phyloP scores from a whole-genome alignment of 345 rosid species.

The Clarkia xantiana region DNA sequence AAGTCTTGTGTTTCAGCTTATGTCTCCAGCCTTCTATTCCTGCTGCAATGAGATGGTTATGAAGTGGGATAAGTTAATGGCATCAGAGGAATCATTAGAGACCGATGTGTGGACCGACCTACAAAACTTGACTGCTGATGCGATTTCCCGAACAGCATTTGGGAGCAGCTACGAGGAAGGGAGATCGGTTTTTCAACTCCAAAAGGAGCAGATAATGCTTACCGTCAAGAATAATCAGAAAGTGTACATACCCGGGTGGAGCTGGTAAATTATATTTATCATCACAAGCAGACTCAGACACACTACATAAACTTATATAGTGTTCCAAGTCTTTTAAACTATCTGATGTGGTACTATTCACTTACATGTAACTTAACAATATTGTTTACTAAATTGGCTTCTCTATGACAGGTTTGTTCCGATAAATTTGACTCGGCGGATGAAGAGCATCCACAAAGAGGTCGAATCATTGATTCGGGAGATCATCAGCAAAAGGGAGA shows the following conservation, averaged over 20 bases:
- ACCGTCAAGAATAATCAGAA: background rate
- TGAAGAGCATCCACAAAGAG: slow-evolving; percentile 11
- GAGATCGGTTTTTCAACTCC: slow-evolving; percentile 8
- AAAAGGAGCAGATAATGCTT: slow-evolving; percentile 4
- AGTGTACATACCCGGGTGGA: slow-evolving; percentile 15
- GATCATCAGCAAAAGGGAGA: slow-evolving; percentile 14
- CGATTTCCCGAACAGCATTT: slow-evolving; percentile 24
- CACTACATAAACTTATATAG: background rate
- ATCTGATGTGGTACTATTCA: too few relatives aligned
- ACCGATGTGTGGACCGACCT: slow-evolving; percentile 19
- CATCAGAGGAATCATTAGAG: slow-evolving; percentile 6
- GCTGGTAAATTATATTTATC: slow-evolving; percentile 5
- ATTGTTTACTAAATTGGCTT: too few relatives aligned
- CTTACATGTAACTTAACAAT: too few relatives aligned
- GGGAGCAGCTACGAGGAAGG: slow-evolving; percentile 17
- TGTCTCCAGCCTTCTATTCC: slow-evolving; percentile 9
- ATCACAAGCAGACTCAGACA: background rate
- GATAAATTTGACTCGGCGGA: slow-evolving; percentile 13
- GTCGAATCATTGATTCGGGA: slow-evolving; percentile 7
- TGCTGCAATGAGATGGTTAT: slow-evolving; percentile 11
- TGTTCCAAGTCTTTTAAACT: too few relatives aligned
- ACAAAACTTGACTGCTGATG: slow-evolving; percentile 12
- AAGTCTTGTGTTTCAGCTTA: slow-evolving; percentile 1
- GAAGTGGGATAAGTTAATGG: slow-evolving; percentile 9
- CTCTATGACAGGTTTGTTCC: slow-evolving; percentile 14